Conservation (phyloP, 169 alveolate genomes). For the Plasmodium sp. region DNA sequence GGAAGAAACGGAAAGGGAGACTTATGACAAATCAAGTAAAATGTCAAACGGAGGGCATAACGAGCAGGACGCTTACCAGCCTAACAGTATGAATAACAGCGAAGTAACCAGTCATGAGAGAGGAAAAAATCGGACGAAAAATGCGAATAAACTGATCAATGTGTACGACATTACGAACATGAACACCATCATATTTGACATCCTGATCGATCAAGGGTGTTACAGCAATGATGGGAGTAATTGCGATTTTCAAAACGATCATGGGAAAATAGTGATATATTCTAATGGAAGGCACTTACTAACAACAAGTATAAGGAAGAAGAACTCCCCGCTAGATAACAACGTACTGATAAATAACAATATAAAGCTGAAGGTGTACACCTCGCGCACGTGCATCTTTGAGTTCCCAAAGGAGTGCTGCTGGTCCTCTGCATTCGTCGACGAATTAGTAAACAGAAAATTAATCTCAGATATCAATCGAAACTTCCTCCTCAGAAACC, state of each 20-base stretch:
- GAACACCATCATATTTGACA: constrained; percentile 72
- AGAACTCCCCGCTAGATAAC: constrained; percentile 4
- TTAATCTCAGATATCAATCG: constrained; percentile 42
- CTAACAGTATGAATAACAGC: not conserved
- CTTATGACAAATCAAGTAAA: not conserved
- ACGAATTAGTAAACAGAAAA: constrained; percentile 65
- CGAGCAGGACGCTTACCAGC: not conserved
- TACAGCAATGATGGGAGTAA: constrained; percentile 26
- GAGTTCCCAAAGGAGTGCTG: constrained; percentile 69
- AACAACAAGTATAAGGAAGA: constrained; percentile 55
- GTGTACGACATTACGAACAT: constrained; percentile 67
- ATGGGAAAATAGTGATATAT: constrained; percentile 59
- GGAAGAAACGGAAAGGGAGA: not conserved
- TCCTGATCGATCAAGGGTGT: constrained; percentile 73
- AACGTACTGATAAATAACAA: constrained; percentile 3
- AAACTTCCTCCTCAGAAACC: constrained; percentile 61
- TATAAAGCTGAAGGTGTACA: constrained; percentile 43
- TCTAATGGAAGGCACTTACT: constrained; percentile 70
- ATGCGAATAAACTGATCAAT: constrained; percentile 41
- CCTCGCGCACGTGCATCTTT: constrained; percentile 61
- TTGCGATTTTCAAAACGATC: constrained; percentile 9
- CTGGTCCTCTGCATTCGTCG: constrained; percentile 73
- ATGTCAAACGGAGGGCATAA: not conserved
- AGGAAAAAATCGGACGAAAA: not conserved
- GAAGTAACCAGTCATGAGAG: not conserved